phyloP scores from a whole-genome alignment of 1,139 yeast genomes.

The Zhuliangozyma blackwelliae region DNA sequence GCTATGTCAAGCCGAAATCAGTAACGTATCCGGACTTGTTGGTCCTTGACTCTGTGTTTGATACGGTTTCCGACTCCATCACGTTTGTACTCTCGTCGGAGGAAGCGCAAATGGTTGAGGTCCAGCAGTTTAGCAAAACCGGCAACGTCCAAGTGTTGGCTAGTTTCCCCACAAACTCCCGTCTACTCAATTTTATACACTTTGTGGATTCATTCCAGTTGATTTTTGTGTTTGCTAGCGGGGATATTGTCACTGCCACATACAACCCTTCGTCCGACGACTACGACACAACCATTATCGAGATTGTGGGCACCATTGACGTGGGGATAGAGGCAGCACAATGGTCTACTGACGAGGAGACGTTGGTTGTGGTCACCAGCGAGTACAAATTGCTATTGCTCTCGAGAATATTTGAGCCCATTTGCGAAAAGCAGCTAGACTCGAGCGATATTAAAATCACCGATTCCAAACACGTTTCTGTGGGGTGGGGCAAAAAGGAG shows the following conservation, averaged over 20 bases:
- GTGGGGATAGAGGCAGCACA: constrained; percentile 66
- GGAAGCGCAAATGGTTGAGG: constrained; percentile 52
- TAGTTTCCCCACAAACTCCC: constrained; percentile 42
- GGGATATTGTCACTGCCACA: constrained; percentile 67
- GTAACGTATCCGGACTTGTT: constrained; percentile 59
- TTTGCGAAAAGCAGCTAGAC: constrained; percentile 57
- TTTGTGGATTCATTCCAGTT: constrained; percentile 63
- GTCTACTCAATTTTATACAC: constrained; percentile 51
- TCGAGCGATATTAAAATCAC: constrained; percentile 57
- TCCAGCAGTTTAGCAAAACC: constrained; percentile 51
- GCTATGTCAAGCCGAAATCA: constrained; percentile 46
- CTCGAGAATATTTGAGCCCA: constrained; percentile 76
- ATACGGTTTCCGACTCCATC: constrained; percentile 68
- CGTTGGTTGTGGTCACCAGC: constrained; percentile 63
- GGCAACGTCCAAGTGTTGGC: constrained; percentile 55
- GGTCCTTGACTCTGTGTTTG: constrained; percentile 62
- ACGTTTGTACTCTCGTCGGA: constrained; percentile 62
- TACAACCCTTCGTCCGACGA: constrained; percentile 51
- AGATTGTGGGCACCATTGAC: constrained; percentile 84
- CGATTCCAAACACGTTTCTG: constrained; percentile 82
- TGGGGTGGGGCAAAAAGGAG: constrained; percentile 98
- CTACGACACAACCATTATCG: constrained; percentile 52
- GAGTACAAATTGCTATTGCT: constrained; percentile 62
- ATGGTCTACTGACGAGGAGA: constrained; percentile 94
- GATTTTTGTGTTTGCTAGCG: constrained; percentile 57